phyloP scores from a whole-genome alignment of 2,329 filamentous ascomycete species.

The Beauveria sp. region DNA sequence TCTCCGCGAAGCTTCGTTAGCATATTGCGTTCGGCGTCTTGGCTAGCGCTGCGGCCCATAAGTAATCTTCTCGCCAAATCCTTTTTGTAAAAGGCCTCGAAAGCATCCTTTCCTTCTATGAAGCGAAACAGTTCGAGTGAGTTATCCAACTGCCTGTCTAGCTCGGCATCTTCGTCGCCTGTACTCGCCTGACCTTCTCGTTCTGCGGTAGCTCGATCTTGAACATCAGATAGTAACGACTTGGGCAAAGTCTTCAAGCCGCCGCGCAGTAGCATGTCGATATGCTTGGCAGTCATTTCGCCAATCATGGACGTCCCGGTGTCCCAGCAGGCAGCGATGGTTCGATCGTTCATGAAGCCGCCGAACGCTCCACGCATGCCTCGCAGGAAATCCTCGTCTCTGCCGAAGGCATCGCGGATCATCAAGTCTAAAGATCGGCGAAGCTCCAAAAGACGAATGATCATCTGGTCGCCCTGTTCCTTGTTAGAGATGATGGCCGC shows the following conservation, averaged over 20 bases:
- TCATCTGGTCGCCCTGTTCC: constrained; percentile 74
- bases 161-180: constrained; percentile 82
- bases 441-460: constrained; percentile 71
- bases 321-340: constrained; percentile 61
- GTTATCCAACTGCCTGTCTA: constrained; percentile 87
- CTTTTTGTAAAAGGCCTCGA: constrained; percentile 99
- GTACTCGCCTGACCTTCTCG: constrained; percentile 58
- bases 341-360: constrained; percentile 86
- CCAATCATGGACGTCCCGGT: constrained; percentile 89
- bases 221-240: constrained; percentile 54
- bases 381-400: constrained; percentile 69
- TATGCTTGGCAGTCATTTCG: constrained; percentile 97
- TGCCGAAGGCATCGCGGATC: constrained; percentile 67
- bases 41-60: constrained; percentile 86
- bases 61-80: constrained; percentile 83
- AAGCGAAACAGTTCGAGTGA: constrained; percentile 93
- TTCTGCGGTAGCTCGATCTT: constrained; percentile 49
- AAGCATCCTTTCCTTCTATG: constrained; percentile 93
- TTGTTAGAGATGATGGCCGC: constrained; percentile 73
- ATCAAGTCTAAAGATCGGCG: constrained; percentile 72
- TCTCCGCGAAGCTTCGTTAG: constrained; percentile 83
- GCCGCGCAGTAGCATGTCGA: constrained; percentile 80
- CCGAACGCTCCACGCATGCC: constrained; percentile 79
- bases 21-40: constrained; percentile 95
- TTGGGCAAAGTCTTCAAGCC: constrained; percentile 77